Conservation (phyloP, 2,329 filamentous ascomycete genomes). For the Teratosphaeria nubilosa region DNA sequence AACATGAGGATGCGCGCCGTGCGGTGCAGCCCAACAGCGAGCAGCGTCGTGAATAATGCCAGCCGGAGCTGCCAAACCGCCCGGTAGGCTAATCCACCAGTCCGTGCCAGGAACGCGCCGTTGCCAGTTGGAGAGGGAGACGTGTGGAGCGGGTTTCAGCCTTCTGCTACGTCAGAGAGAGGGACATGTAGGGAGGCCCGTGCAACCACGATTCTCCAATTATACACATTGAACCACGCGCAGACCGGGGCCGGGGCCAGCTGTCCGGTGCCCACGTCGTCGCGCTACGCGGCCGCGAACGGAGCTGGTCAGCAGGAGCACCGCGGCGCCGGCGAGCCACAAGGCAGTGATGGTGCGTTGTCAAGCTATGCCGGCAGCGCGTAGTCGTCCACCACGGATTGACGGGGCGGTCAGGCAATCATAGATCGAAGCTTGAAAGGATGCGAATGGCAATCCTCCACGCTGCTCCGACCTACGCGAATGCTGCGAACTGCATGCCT, state of each 20-base stretch:
- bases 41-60: background rate
- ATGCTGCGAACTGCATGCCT: background rate
- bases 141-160: background rate
- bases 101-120: background rate
- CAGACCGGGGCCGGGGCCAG: background rate
- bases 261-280: background rate
- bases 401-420: background rate
- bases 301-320: background rate
- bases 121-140: background rate
- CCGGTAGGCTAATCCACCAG: background rate
- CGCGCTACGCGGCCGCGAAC: background rate
- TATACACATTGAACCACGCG: background rate
- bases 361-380: background rate
- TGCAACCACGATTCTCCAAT: background rate
- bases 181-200: background rate
- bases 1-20: background rate
- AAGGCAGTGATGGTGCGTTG: background rate
- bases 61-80: background rate
- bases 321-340: background rate
- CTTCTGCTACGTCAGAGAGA: background rate
- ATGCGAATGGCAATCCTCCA: background rate
- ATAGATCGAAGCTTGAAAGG: background rate
- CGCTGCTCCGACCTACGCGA: background rate
- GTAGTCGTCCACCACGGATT: background rate
- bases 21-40: background rate